phyloP scores from a whole-genome alignment of 2,329 filamentous ascomycete genomes.

The Venturia oleaginea region DNA sequence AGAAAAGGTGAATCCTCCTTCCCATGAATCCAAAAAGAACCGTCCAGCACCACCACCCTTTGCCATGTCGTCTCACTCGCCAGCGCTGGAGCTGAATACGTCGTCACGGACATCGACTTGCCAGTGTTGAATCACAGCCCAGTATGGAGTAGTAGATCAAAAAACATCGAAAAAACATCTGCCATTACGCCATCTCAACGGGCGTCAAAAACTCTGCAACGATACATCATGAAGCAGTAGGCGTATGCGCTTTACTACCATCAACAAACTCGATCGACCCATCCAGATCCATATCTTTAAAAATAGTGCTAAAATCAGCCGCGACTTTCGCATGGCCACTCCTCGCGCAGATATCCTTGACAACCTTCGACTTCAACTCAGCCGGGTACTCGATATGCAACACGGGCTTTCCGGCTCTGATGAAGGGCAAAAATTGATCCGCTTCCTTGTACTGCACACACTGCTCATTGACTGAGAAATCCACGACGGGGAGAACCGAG shows the following conservation, averaged over 20 bases:
- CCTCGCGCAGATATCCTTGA: slow-evolving; percentile 23
- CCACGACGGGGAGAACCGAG: slow-evolving; percentile 41
- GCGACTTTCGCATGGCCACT: slow-evolving; percentile 22
- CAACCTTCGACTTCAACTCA: slow-evolving; percentile 20
- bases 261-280: slow-evolving; percentile 53
- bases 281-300: slow-evolving; percentile 57
- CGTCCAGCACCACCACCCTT: no score
- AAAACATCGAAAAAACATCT: background rate
- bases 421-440: slow-evolving; percentile 47
- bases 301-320: slow-evolving; percentile 50
- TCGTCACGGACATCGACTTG: background rate
- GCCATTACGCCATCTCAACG: background rate
- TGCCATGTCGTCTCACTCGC: no score
- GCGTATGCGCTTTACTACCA: slow-evolving; percentile 20
- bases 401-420: slow-evolving; percentile 54
- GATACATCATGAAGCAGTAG: slow-evolving; percentile 6
- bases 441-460: slow-evolving; percentile 55
- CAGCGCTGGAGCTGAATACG: no score
- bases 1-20: no score
- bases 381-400: slow-evolving; percentile 66
- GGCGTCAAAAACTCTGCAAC: background rate
- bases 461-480: slow-evolving; percentile 64
- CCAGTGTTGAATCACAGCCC: background rate
- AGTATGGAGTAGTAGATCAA: background rate
- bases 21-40: no score